Evolutionary conservation across 441 rosid species (phyloP), one percentile per base, ranked within the genome.

Genomic region (Rhodomyrtus psidioides): DNA sequence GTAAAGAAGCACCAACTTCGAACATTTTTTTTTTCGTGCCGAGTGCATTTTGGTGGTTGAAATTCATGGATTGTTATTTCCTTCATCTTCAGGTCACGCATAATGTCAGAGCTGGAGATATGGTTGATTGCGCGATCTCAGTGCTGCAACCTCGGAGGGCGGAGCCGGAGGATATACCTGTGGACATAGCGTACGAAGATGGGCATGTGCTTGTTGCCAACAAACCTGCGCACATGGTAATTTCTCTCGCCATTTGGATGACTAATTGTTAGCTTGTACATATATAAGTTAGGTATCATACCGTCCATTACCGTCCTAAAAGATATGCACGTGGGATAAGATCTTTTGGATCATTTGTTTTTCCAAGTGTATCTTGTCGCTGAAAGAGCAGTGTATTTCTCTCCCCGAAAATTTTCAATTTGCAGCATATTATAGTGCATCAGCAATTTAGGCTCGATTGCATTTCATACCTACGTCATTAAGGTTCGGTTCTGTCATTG

Each of bases 111-210:
- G 84, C 89, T 87, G 98, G 99, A 24, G 99, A 97, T 90, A 88
- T 89, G 91, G 93, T 95, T 24, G 84, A 84, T 75, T 96, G 97
- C 88, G 91, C 92, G 6, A 94, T 97, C 81, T 91, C 98, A 10
- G 97, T 94, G 88, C 88, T 96, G 92, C 96, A 94, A 85, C 97
- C 98, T 44, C 89, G 96, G 88, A 95, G 93, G 85, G 98, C 96
- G 84, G 97, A 93, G 87, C 92, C 98, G 76, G 98, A 96, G 92
- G 94, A 97, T 54, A 91, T 97, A 55, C 93, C 96, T 57, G 86
- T 96, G 89, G 97, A 96, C 88, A 94, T 97, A 57, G 94, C 95
- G 85, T 96, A 90, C 53, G 98, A 97, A 91, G 99, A 96, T 86
- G 88, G 93, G 8, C 95, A 96, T 60, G 89, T 97, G 55, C 91